Evolutionary conservation across 495 filamentous ascomycete species (phyloP).

Genomic region (Endocarpon pusillum): DNA sequence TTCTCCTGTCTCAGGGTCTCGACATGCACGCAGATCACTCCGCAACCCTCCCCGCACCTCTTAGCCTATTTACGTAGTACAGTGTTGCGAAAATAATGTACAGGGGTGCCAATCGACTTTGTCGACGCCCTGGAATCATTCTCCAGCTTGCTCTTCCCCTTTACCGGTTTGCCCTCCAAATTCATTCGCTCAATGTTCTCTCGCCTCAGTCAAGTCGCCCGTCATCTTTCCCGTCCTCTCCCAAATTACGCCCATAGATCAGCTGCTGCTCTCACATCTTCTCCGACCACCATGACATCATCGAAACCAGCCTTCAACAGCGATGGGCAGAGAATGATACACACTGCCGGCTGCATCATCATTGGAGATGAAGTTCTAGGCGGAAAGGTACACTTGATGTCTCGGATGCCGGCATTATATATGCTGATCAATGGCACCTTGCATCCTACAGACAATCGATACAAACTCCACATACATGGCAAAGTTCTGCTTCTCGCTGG

Average conservation of each 20-base stretch:
- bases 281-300: constrained; percentile 36
- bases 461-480: constrained; percentile 88
- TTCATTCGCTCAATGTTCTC: constrained; percentile 41
- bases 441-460: constrained; percentile 44
- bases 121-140: no score
- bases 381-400: constrained; percentile 52
- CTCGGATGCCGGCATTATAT: not conserved
- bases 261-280: constrained; percentile 17
- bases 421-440: not conserved
- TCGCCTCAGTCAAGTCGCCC: constrained; percentile 52
- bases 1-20: no score
- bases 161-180: no score
- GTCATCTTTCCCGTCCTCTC: constrained; percentile 50
- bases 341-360: constrained; percentile 84
- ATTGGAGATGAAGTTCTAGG: constrained; percentile 94
- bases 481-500: constrained; percentile 81
- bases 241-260: constrained; percentile 35
- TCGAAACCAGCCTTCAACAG: constrained; percentile 28
- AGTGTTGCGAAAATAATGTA: no score
- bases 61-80: no score
- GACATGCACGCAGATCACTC: no score
- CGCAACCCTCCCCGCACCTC: no score
- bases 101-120: no score
- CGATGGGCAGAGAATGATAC: constrained; percentile 45
- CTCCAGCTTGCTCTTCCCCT: no score